Evolutionary conservation across 352 stramenopile genomes (phyloP), one percentile per base, ranked within the genome.

Genomic region (Phytophthora pisi): DNA sequence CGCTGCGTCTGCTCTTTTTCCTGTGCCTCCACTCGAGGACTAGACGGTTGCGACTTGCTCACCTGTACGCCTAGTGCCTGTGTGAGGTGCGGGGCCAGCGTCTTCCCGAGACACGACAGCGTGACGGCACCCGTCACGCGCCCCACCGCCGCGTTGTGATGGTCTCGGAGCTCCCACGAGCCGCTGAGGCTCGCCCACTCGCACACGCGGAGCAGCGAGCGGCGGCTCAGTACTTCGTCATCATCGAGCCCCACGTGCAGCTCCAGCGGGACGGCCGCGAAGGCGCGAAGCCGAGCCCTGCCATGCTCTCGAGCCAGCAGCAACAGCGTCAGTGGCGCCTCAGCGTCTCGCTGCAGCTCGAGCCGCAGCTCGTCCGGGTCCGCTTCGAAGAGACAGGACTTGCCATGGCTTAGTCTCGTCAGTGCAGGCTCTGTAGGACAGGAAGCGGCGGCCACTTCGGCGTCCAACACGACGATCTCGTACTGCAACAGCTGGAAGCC

Each of bases 361-460:
- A 36, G 26, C 2, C 38, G 55, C 11, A 87, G 49, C 6, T 65
- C 38, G 1, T 68, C 52, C 4, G 77, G 61, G 7, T 74, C 57
- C 9, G 72, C 66, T 59, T 86, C 66, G 49, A 88, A 88, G 18
- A 88, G 68, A 75, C 78, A 87, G 15, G 78, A 81, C 49, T 84
- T 84, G 57, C 76, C 78, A 15, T 83, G 68, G 24, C 64, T 36
- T 6, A 78, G 52, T 26, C 42, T 56, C 24, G 66, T 72, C n/a
- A 62, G 26, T 15, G 30, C 9, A 24, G n/a, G 23, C 31, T 60
- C 57, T 6, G 13, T 5, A 7, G 30, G 30, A 34, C 7, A 20
- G n/a, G 42, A 42, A 18, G 34, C 26, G 31, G 9, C 20, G 7
- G 46, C 10, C 36, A 64, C 28, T 1, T 38, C 3, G 9, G 56